Percentiles rank a stretch among this genome's conserved stretches.
These are phyloP conservation scores for Aphanomyces cochlioides DNA, from an alignment of 352 stramenopile genomes.

Conservation along the genomic window DNA sequence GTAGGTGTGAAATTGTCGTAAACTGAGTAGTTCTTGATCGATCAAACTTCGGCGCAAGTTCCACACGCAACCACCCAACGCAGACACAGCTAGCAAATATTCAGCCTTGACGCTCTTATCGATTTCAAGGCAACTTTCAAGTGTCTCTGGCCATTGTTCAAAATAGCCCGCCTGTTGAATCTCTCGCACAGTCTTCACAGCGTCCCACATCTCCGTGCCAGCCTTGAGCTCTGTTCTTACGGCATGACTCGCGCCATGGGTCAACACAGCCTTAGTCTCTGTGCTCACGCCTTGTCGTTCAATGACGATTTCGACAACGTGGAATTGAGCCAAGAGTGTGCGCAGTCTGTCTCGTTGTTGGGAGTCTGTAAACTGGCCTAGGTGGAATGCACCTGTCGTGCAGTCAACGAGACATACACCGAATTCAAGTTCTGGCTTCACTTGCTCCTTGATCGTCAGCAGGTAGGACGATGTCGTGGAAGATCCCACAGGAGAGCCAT, in stretches of 20 bases:
- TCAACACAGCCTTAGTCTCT: constrained; percentile 70
- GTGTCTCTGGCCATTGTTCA: constrained; percentile 63
- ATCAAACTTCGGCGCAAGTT: constrained; percentile 76
- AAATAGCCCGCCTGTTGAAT: constrained; percentile 89
- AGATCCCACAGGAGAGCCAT: constrained; percentile 57
- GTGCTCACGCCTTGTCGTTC: constrained; percentile 61
- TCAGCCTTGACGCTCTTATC: constrained; percentile 51
- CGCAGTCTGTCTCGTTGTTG: constrained; percentile 92
- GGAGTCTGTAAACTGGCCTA: constrained; percentile 98
- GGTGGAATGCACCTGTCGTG: constrained; percentile 87
- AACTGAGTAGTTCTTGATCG: constrained; percentile 73
- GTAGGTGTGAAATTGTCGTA: constrained; percentile 76
- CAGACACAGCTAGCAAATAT: constrained; percentile 58
- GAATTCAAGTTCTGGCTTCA: constrained; percentile 69
- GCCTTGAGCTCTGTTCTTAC: constrained; percentile 62
- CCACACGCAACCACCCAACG: constrained; percentile 74
- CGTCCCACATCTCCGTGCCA: constrained; percentile 88
- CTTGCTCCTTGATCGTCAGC: constrained; percentile 64
- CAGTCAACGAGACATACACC: constrained; percentile 95
- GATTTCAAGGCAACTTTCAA: constrained; percentile 62
- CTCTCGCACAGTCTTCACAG: constrained; percentile 85
- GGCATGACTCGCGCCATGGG: constrained; percentile 53
- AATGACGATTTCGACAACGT: constrained; percentile 80
- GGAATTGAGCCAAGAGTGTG: constrained; percentile 91
- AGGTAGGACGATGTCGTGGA: constrained; percentile 41